phyloP scores from a whole-genome alignment of 116 monocot species.

The Posidonia oceanica region DNA sequence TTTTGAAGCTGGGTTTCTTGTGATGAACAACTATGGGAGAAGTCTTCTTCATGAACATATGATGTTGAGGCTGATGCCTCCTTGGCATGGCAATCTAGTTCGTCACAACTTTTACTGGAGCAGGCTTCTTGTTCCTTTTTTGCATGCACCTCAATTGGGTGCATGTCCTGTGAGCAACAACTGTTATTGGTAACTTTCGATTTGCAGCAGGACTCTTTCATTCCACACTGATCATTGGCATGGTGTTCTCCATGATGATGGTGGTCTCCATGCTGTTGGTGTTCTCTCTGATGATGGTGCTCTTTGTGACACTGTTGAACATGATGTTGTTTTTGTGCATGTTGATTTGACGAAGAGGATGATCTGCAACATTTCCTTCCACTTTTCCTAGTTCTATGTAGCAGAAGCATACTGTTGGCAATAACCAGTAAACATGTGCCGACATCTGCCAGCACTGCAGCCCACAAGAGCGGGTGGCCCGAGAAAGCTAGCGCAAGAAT shows the following conservation, averaged over 20 bases:
- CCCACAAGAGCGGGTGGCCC: constrained; percentile 87
- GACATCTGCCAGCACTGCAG: constrained; percentile 90
- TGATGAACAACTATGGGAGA: background rate
- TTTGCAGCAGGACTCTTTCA: constrained; percentile 1
- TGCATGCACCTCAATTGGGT: background rate
- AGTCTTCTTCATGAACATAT: background rate
- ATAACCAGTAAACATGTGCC: constrained; percentile 93
- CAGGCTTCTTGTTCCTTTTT: background rate
- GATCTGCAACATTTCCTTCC: constrained; percentile 36
- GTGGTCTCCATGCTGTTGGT: background rate
- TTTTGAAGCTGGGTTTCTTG: background rate
- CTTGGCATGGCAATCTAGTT: background rate
- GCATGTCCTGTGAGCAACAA: background rate
- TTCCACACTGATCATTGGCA: background rate
- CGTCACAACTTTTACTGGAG: background rate
- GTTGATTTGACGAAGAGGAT: background rate
- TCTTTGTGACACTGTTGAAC: background rate
- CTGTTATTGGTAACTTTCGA: background rate
- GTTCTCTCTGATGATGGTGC: background rate
- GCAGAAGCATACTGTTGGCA: constrained; percentile 69
- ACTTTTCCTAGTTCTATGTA: constrained; percentile 17
- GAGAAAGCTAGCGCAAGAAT: constrained; percentile 61
- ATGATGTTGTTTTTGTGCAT: background rate
- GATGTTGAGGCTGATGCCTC: background rate
- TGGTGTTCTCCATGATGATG: constrained; percentile 3